These are phyloP conservation scores for Tarenaya hassleriana DNA, from an alignment of 345 rosid species.

Conservation along the genomic window DNA sequence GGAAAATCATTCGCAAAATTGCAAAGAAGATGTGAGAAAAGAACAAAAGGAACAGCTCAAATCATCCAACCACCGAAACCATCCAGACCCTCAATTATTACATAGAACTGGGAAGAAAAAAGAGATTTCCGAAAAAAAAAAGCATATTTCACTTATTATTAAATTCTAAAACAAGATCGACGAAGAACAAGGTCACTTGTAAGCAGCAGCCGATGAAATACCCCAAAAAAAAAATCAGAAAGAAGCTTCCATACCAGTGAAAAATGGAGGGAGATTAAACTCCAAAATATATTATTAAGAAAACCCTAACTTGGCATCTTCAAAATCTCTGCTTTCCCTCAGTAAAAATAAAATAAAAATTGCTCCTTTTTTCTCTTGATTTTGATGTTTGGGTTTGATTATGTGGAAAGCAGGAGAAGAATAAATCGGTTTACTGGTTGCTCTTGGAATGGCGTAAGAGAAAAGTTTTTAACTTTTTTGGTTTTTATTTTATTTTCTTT, in stretches of 20 bases:
- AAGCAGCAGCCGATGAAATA: slow-evolving; percentile 3
- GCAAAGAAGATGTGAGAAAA: slow-evolving; percentile 1
- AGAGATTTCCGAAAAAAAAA: neutral
- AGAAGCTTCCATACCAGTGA: slow-evolving; percentile 32
- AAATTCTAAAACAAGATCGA: neutral
- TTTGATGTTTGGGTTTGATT: slow-evolving; percentile 16
- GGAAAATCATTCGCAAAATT: slow-evolving; percentile 1
- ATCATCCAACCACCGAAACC: slow-evolving; percentile 27
- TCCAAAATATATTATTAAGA: neutral
- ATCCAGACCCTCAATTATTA: slow-evolving; percentile 27
- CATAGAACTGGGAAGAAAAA: neutral
- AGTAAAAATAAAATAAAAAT: neutral
- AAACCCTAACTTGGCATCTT: slow-evolving; percentile 29
- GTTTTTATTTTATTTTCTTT: slow-evolving; percentile 14
- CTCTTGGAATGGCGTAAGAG: slow-evolving; percentile 30
- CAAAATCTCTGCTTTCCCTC: slow-evolving; percentile 19
- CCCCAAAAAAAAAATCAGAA: slow-evolving; percentile 3
- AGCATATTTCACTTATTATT: neutral
- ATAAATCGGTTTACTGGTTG: slow-evolving; percentile 24
- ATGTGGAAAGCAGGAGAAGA: slow-evolving; percentile 25
- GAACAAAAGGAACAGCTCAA: slow-evolving; percentile 21
- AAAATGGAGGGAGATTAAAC: slow-evolving; percentile 16
- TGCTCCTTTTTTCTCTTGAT: slow-evolving; percentile 10
- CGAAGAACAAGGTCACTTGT: neutral
- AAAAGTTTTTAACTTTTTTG: slow-evolving; percentile 23